A percentile compares a stretch with the other conserved stretches of the same genome.
Evolutionary conservation across 192 early-diverging fungal species (phyloP).

Genomic region (Entomortierella lignicola): DNA sequence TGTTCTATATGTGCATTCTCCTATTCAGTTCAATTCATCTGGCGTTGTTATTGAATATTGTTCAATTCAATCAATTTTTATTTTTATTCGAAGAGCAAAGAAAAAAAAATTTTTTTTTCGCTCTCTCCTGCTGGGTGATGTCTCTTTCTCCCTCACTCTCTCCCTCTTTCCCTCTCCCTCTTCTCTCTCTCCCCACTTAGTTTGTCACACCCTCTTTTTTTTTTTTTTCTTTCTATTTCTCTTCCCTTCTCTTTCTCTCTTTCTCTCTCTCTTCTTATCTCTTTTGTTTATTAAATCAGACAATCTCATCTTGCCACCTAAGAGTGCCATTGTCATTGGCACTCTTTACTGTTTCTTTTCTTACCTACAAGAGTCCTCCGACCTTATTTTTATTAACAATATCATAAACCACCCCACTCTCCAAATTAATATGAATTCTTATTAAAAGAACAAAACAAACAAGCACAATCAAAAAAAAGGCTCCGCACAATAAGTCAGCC

Average conservation of each 20-base stretch:
- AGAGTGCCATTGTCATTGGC: too few relatives aligned
- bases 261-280: not conserved
- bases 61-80: too few relatives aligned
- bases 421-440: not conserved
- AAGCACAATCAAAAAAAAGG: too few relatives aligned
- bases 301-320: too few relatives aligned
- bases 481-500: not conserved
- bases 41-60: not conserved
- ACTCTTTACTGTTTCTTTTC: not conserved
- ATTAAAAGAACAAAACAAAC: too few relatives aligned
- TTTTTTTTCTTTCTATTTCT: not conserved
- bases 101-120: not conserved
- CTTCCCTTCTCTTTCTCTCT: slow-evolving; percentile 2
- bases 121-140: too few relatives aligned
- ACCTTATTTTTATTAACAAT: not conserved
- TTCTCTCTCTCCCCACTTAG: not conserved
- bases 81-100: too few relatives aligned
- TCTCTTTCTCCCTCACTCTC: not conserved
- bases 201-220: not conserved
- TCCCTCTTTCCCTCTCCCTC: not conserved
- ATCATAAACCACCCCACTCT: too few relatives aligned
- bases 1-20: not conserved
- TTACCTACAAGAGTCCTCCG: not conserved
- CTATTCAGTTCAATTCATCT: slow-evolving; percentile 11
- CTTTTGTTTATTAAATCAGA: slow-evolving; percentile 4